A percentile compares a stretch with the other conserved stretches of the same genome.
Evolutionary conservation across 1,284 basidiomycete genomes (phyloP).

Genomic region (Ganoderma lingzhi): DNA sequence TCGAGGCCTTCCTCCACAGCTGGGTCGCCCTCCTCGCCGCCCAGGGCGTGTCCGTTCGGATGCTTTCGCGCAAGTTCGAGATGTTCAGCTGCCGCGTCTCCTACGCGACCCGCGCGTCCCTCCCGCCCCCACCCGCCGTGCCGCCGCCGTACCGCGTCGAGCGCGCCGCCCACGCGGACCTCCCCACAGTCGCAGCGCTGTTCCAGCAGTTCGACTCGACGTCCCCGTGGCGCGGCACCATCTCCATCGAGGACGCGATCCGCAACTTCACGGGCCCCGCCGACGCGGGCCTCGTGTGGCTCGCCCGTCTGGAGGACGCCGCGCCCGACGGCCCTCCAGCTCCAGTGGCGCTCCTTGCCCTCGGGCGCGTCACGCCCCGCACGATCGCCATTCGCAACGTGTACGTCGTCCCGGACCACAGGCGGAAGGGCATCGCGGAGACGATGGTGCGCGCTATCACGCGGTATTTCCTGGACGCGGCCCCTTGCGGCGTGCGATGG

Average conservation of each 20-base stretch:
- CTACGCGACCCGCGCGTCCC: conserved; percentile 30
- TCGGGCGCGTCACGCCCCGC: conserved; percentile 30
- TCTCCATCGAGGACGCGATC: conserved; percentile 10
- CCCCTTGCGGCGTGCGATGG: conserved; percentile 30
- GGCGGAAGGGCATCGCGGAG: conserved; percentile 39
- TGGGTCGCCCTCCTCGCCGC: conserved; percentile 26
- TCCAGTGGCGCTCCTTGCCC: not conserved
- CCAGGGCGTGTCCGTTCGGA: conserved; percentile 15
- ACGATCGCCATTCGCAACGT: conserved; percentile 40
- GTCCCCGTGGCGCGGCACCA: conserved; percentile 6
- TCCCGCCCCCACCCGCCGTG: conserved; percentile 23
- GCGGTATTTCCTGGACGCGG: conserved; percentile 34
- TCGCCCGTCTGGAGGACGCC: not conserved
- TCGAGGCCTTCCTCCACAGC: conserved; percentile 28
- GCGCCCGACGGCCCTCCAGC: not conserved
- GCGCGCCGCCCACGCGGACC: conserved; percentile 8
- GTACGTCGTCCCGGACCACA: conserved; percentile 33
- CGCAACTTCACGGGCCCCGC: not conserved
- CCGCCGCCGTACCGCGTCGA: not conserved
- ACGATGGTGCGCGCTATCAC: conserved; percentile 35
- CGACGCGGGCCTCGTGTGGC: conserved; percentile 8
- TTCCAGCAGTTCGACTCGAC: conserved; percentile 15
- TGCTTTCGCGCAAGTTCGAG: conserved; percentile 6
- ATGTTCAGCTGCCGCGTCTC: conserved; percentile 14
- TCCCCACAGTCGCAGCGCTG: conserved; percentile 11